Evolutionary conservation across 257 asterid species (phyloP), one percentile per base, ranked within the genome.

Genomic region (Nicotiana sylvestris): DNA sequence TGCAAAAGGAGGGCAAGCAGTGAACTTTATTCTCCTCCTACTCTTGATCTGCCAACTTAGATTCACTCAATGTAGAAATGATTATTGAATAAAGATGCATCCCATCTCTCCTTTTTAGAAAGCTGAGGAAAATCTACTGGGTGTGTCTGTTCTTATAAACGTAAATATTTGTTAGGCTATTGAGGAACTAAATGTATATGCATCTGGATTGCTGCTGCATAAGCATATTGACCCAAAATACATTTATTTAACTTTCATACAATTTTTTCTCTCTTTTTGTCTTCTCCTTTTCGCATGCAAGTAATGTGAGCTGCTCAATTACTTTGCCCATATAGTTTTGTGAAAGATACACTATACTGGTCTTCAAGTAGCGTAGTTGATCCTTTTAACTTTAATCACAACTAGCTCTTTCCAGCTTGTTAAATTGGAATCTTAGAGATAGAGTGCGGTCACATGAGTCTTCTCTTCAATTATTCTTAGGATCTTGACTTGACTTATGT

Each of bases 181-280:
- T 21, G 60, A 29, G 35, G 60, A 69, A 70, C 60, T 70, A 70
- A 21, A 43, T 43, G 43, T 25, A 70, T 70, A 21, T 70, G 37
- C 35, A 70, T 70, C 60, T 43, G 78, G 78, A 43, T 70, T 43
- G 78, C 21, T 70, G 60, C 21, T 43, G 78, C n/a, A 21, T 70
- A n/a, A 21, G 78, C 78, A 13, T 70, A 21, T 70, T 58, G 18
- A 70, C 58, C 35, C 46, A 21, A 70, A 1, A 21, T 70, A 70
- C n/a, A 43, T 70, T 43, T 70, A 21, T 70, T 70, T 37, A 39
- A 69, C 57, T 43, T 43, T 4, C 35, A 43, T 43, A 70, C 21
- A n/a, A 21, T 21, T 21, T 30, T 43, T 69, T 35, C 18, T 70
- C 12, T 43, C 21, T 43, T 43, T 3, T 56, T 39, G n/a, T 43